A percentile compares a stretch with the other conserved stretches of the same genome.
Evolutionary conservation across 768 basidiomycete genomes (phyloP).

Genomic region (Amylocystis lapponica): DNA sequence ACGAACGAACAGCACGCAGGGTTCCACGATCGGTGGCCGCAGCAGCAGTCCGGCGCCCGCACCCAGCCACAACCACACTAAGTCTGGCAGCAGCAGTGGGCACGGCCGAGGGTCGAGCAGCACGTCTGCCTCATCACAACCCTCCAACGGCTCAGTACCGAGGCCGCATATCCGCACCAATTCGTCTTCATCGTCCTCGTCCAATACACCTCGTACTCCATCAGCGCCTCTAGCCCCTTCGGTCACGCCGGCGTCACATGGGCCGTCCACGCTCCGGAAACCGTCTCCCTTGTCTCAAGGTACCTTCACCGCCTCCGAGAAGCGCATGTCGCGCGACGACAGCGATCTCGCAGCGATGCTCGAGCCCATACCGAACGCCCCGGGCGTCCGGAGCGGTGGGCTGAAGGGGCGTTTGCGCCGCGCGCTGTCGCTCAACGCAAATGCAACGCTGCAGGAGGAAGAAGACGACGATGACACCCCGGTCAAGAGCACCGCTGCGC

Average conservation of each 20-base stretch:
- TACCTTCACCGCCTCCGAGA: constrained; percentile 55
- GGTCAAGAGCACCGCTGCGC: constrained; percentile 3
- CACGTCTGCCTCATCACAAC: constrained; percentile 15
- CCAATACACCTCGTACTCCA: constrained; percentile 28
- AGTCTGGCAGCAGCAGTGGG: constrained; percentile 15
- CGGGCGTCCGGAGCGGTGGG: constrained; percentile 54
- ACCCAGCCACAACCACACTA: constrained; percentile 11
- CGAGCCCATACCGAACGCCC: constrained; percentile 25
- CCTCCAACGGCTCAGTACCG: constrained; percentile 20
- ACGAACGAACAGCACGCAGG: constrained; percentile 69
- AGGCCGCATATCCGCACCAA: constrained; percentile 43
- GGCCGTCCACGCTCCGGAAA: constrained; percentile 24
- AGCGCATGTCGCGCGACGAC: constrained; percentile 75
- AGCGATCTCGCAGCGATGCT: constrained; percentile 58
- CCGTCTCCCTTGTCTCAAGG: constrained; percentile 72
- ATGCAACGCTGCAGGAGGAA: constrained; percentile 51
- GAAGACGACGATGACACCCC: constrained; percentile 38
- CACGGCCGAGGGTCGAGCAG: constrained; percentile 10
- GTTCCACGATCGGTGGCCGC: constrained; percentile 42
- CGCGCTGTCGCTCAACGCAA: constrained; percentile 62
- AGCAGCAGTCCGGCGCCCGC: constrained; percentile 19
- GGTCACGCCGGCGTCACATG: constrained; percentile 24
- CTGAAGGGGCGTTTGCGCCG: constrained; percentile 75
- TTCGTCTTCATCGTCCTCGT: constrained; percentile 40
- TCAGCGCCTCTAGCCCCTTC: no score